These are phyloP conservation scores for Arthonia radiata DNA, from an alignment of 495 filamentous ascomycete genomes.

Conservation along the genomic window DNA sequence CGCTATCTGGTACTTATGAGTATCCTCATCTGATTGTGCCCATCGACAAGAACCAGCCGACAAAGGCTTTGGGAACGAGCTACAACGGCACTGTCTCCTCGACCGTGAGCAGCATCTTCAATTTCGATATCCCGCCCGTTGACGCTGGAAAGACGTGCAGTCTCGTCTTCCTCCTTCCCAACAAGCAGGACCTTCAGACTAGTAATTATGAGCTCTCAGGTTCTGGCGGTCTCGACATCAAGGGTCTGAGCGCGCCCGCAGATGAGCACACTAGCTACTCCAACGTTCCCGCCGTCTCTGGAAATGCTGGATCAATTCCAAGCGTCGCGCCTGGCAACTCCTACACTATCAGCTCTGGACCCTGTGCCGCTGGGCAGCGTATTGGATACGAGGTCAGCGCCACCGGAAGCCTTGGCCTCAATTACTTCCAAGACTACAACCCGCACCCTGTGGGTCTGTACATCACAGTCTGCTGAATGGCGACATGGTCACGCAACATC, in stretches of 20 bases:
- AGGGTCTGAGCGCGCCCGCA: constrained; percentile 17
- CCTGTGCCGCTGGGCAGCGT: constrained; percentile 5
- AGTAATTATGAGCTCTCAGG: constrained; percentile 31
- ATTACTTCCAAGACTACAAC: constrained; percentile 10
- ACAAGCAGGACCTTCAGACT: constrained; percentile 23
- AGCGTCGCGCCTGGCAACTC: constrained; percentile 5
- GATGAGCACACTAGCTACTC: constrained; percentile 22
- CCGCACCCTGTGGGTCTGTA: constrained; percentile 5
- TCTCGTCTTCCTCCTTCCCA: constrained; percentile 41
- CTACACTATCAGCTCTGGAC: constrained; percentile 4
- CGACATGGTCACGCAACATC: too few species aligned
- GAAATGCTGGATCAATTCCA: constrained; percentile 17
- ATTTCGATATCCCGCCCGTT: constrained; percentile 35
- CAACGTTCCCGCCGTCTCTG: constrained; percentile 20
- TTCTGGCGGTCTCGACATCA: constrained; percentile 28
- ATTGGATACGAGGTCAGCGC: constrained; percentile 4
- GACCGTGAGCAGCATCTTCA: constrained; percentile 36
- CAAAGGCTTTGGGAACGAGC: constrained; percentile 24
- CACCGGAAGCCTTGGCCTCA: constrained; percentile 4
- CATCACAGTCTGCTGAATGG: constrained; percentile 7
- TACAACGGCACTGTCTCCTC: constrained; percentile 28
- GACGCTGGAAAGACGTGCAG: constrained; percentile 33
- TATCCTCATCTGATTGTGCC: constrained; percentile 37
- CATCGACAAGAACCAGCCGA: constrained; percentile 28
- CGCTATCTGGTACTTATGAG: constrained; percentile 26